Evolutionary conservation across 768 basidiomycete genomes (phyloP), one percentile per base, ranked within the genome.

Genomic region (Tricholomella constricta): DNA sequence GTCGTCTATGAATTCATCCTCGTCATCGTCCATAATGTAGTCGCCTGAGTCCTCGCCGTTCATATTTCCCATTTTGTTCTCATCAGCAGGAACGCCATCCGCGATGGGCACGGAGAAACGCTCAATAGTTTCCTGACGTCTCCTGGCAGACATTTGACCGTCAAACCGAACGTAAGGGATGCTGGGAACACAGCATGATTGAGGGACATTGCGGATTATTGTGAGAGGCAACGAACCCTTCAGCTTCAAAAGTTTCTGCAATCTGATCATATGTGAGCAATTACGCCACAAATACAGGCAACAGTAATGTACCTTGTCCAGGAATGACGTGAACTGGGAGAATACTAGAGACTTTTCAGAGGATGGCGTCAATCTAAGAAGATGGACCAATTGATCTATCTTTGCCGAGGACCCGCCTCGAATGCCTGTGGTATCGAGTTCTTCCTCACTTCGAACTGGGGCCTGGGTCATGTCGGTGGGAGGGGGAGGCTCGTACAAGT

Each of bases 291-390:
- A 49, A 20, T 27, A 32, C 31, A 37, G 7, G 11, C 31, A 35
- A 35, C n/a, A 17, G 40, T 38, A 12, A 11, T 64, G 44, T 55
- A 87, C 91, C 73, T 91, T 88, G 71, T 91, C 86, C 48, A 94
- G 67, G 70, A 91, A 94, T 2, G 83, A 80, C 3, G 91, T 95
- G 62, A 94, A 95, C 61, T 95, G 93, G 2, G 89, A 92, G 64
- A 95, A 95, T 1, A 95, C 91, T 2, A 95, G 72, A 2, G 88
- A 87, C 67, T 95, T 95, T 56, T 92, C 88, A 1, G 76, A 79
- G 3, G 60, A 54, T 0, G 89, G 88, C 5, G 83, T 88, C 11
- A 93, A 68, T 55, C 79, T 74, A 37, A 95, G 75, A 37, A 93
- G 78, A 47, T 88, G 80, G 19, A 92, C 65, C 14, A 95, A 73